These are phyloP conservation scores for Pestalotiopsis fici DNA, from an alignment of 2,329 filamentous ascomycete genomes.

Conservation along the genomic window DNA sequence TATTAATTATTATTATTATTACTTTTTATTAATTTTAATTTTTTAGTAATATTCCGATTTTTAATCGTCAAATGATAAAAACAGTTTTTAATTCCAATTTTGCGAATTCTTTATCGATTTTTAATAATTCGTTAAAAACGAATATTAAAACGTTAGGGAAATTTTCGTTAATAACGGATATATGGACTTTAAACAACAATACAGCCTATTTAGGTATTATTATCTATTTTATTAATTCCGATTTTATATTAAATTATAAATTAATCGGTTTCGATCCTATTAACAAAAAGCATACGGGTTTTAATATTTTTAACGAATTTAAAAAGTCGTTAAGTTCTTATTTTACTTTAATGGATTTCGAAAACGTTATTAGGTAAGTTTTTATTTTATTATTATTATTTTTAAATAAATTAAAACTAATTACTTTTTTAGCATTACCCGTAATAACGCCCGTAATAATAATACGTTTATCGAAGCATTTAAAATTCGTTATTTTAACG, in stretches of 20 bases:
- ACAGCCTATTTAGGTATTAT: neutral
- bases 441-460: neutral
- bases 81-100: neutral
- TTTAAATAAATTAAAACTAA: neutral
- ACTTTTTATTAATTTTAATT: no score
- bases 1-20: neutral
- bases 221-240: neutral
- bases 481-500: neutral
- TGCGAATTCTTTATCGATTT: neutral
- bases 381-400: neutral
- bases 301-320: neutral
- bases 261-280: neutral
- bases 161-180: neutral
- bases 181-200: neutral
- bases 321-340: neutral
- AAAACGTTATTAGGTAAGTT: neutral
- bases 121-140: neutral
- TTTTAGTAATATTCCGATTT: neutral
- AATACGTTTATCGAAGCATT: neutral
- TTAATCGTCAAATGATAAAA: neutral
- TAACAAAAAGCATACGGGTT: neutral
- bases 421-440: neutral
- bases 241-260: constrained; percentile 1
- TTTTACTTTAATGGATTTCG: neutral
- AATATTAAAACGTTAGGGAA: neutral